These are phyloP conservation scores for Erigeron canadensis DNA, from an alignment of 129 eudicot species.

Conservation along the genomic window DNA sequence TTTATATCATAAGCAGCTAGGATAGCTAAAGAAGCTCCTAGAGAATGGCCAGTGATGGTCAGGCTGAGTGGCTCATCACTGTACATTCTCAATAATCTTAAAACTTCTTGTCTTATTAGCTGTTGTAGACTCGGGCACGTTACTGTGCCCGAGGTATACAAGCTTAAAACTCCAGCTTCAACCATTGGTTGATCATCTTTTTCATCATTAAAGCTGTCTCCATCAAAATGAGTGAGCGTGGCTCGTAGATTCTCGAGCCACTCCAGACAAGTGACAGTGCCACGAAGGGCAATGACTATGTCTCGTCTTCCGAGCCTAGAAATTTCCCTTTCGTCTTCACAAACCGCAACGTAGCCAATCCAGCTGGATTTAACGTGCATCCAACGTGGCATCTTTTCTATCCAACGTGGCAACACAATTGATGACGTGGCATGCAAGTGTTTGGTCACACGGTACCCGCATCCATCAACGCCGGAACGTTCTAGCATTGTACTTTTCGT, in stretches of 20 bases:
- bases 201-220: neutral
- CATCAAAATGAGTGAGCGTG: conserved; percentile 45
- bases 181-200: conserved; percentile 55
- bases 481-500: conserved; percentile 37
- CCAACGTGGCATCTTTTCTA: conserved; percentile 50
- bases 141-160: conserved; percentile 51
- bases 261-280: conserved; percentile 74
- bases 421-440: conserved; percentile 65
- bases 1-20: conserved; percentile 77
- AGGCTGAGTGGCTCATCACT: conserved; percentile 58
- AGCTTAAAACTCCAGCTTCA: conserved; percentile 76
- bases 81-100: conserved; percentile 43
- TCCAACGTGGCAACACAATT: conserved; percentile 70
- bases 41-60: conserved; percentile 91
- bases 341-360: conserved; percentile 85
- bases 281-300: conserved; percentile 74
- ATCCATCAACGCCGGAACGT: conserved; percentile 39
- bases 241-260: conserved; percentile 91
- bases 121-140: conserved; percentile 53
- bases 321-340: conserved; percentile 57
- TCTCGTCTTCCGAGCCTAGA: conserved; percentile 73
- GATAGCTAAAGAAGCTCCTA: conserved; percentile 90
- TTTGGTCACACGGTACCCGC: conserved; percentile 67
- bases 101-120: conserved; percentile 42
- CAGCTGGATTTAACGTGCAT: conserved; percentile 61